These are phyloP conservation scores for Tremella yokohamensis DNA, from an alignment of 768 basidiomycete species.

Conservation along the genomic window DNA sequence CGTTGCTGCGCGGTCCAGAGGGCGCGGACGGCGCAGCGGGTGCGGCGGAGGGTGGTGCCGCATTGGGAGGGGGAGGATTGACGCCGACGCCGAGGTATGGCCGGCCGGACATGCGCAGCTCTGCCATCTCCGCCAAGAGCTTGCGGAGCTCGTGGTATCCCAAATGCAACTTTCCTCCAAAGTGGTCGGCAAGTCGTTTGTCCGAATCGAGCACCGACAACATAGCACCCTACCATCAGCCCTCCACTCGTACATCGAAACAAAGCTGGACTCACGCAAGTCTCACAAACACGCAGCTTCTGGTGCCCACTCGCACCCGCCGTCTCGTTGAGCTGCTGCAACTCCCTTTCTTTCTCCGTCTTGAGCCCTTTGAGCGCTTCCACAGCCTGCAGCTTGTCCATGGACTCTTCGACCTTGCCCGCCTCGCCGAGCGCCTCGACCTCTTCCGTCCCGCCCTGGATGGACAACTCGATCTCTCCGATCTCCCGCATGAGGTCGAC, in stretches of 20 bases:
- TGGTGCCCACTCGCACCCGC: conserved; percentile 99
- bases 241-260: background rate
- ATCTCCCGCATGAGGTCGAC: conserved; percentile 99
- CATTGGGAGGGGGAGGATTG: conserved; percentile 51
- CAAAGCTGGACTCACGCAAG: conserved; percentile 60
- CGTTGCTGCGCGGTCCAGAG: conserved; percentile 23
- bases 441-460: conserved; percentile 97
- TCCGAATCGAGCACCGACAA: conserved; percentile 96
- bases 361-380: conserved; percentile 97
- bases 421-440: conserved; percentile 93
- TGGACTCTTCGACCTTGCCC: conserved; percentile 98
- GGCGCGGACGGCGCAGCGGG: conserved; percentile 35
- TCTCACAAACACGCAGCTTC: conserved; percentile 98
- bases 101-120: conserved; percentile 65
- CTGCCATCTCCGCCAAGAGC: conserved; percentile 84
- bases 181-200: conserved; percentile 96
- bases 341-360: conserved; percentile 91
- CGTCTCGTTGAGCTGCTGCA: conserved; percentile 93
- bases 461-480: conserved; percentile 97
- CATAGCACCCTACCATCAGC: conserved; percentile 65
- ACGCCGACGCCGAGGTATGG: conserved; percentile 47
- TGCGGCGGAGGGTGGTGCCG: conserved; percentile 54
- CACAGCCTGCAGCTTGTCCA: conserved; percentile 95
- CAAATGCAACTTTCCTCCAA: conserved; percentile 99
- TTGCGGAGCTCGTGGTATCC: conserved; percentile 97